Evolutionary conservation across 1,284 basidiomycete genomes (phyloP).

Genomic region (Pisolithus thermaeus): DNA sequence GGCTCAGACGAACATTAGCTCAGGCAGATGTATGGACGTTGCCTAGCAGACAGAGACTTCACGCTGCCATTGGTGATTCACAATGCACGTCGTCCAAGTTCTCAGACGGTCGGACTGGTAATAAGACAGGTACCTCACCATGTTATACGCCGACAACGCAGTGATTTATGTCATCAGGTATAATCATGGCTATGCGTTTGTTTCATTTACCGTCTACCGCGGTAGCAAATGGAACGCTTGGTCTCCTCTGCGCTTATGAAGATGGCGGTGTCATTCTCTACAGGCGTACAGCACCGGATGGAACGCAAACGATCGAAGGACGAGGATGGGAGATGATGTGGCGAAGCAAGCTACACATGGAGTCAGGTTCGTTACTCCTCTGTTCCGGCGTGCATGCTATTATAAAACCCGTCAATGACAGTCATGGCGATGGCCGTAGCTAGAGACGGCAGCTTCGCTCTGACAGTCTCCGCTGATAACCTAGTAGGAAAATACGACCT

Average conservation of each 20-base stretch:
- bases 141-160: not conserved
- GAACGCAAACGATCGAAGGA: slow-evolving; percentile 57
- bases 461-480: slow-evolving; percentile 84
- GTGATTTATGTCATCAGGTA: slow-evolving; percentile 40
- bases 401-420: slow-evolving; percentile 24
- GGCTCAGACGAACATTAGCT: not conserved
- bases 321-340: slow-evolving; percentile 70
- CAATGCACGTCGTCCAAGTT: slow-evolving; percentile 27
- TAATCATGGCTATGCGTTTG: slow-evolving; percentile 83
- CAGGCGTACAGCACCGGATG: slow-evolving; percentile 35
- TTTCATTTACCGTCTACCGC: slow-evolving; percentile 35
- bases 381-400: not conserved
- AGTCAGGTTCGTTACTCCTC: slow-evolving; percentile 54
- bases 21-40: slow-evolving; percentile 80
- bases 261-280: slow-evolving; percentile 71
- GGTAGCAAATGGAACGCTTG: slow-evolving; percentile 36
- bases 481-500: slow-evolving; percentile 63
- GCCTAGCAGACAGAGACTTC: slow-evolving; percentile 56
- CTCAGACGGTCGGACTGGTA: slow-evolving; percentile 37
- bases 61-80: slow-evolving; percentile 72
- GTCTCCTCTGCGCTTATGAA: slow-evolving; percentile 73
- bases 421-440: slow-evolving; percentile 85
- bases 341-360: slow-evolving; percentile 67
- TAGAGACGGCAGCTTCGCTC: slow-evolving; percentile 49
- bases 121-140: slow-evolving; percentile 28